phyloP scores from a whole-genome alignment of 164 flowering plant genomes.

The Cinnamomum micranthum region DNA sequence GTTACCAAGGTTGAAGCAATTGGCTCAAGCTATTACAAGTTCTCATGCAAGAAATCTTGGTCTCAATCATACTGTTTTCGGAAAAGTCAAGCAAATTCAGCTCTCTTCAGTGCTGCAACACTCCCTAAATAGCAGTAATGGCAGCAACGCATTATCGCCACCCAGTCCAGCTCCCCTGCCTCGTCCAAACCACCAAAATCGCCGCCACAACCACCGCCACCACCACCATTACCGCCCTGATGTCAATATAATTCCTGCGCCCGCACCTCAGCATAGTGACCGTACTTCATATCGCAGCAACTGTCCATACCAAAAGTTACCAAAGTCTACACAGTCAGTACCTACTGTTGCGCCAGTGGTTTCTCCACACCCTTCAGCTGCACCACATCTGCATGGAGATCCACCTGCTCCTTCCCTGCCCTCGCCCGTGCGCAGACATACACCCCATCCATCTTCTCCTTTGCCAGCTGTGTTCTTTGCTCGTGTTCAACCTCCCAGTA shows the following conservation, averaged over 20 bases:
- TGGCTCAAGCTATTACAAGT: constrained; percentile 72
- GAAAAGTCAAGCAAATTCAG: constrained; percentile 74
- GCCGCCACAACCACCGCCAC: constrained; percentile 29
- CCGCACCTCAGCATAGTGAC: constrained; percentile 25
- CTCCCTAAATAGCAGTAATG: constrained; percentile 41
- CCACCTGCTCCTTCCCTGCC: constrained; percentile 31
- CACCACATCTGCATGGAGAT: constrained; percentile 23
- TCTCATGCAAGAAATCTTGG: constrained; percentile 78
- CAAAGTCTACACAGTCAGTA: constrained; percentile 23
- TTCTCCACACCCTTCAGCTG: constrained; percentile 32
- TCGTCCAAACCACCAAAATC: constrained; percentile 9
- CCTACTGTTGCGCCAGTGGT: constrained; percentile 39
- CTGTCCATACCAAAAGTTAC: constrained; percentile 26
- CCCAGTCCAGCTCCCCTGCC: constrained; percentile 52
- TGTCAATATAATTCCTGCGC: constrained; percentile 18
- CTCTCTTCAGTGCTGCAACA: constrained; percentile 64
- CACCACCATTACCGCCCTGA: constrained; percentile 29
- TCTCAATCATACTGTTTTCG: constrained; percentile 72
- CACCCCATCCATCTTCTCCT: constrained; percentile 41
- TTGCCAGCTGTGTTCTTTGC: constrained; percentile 49
- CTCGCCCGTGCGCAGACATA: not conserved
- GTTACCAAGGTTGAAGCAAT: constrained; percentile 61
- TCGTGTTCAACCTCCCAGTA: constrained; percentile 53
- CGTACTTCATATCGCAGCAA: constrained; percentile 37
- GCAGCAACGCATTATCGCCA: constrained; percentile 15